Base-by-base conservation (phyloP, 345 rosid genomes). In the Alliaria petiolata region DNA sequence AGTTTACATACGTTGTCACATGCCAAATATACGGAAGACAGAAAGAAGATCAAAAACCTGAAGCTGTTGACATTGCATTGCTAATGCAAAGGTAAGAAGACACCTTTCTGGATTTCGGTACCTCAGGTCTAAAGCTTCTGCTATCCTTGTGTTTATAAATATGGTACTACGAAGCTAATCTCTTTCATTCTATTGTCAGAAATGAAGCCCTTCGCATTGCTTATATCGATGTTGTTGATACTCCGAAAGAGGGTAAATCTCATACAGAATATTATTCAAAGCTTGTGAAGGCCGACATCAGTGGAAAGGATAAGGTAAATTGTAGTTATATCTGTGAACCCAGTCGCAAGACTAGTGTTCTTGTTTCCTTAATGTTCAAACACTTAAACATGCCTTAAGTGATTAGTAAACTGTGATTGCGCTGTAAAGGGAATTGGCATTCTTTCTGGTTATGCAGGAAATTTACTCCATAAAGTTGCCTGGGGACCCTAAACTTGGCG, bases 141-240 rank as follows among this genome's bases (percentile, higher is more conserved):
- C 42, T 47, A 28, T 14, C 14, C 40, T 31, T 64, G 26, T 34
- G 59, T 53, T 42, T 34, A 42, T 68, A 34, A 13, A 53, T 36
- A 44, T 44, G 62, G 44, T 76, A 15, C 47, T 45, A 26, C 53
- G 58, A 64, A 51, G 49, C 25, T 47, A 55, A 62, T 62, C 59
- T 13, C 38, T 58, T 80, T 34, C 17, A 54, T 53, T 79, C n/a
- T 51, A 10, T 57, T 79, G 60, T 36, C 81, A 93, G 98, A 83
- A 89, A 91, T 85, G 98, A 93, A 85, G 98, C 98, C 59, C 95
- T 93, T 63, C 98, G 98, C 51, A 88, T 93, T 69, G 98, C 98
- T 74, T 93, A 87, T 72, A 91, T 93, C 13, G 97, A 91, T 82
- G 83, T 84, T 67, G 97, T 93, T 51, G 98, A 93, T 79, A 86